Conservation (phyloP, 2,329 filamentous ascomycete genomes). For the Monilinia polystroma region DNA sequence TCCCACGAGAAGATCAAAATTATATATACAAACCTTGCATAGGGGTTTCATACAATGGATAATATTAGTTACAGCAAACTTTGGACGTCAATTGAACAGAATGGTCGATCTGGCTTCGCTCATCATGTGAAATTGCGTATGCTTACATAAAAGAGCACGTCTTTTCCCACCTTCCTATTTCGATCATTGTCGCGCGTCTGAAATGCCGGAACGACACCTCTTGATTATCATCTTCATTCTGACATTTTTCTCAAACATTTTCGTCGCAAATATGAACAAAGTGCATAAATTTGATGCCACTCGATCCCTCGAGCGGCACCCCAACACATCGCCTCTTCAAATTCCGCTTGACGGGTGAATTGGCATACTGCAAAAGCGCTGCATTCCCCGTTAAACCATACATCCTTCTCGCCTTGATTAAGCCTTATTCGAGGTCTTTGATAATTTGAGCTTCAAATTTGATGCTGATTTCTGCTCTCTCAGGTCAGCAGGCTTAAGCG, state of each 20-base stretch:
- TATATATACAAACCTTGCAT: background rate
- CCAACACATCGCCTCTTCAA: background rate
- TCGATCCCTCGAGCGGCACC: background rate
- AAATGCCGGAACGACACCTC: background rate
- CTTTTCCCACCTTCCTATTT: constrained; percentile 13
- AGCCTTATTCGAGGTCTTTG: too few relatives aligned
- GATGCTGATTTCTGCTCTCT: background rate
- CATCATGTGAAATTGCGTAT: constrained; percentile 3
- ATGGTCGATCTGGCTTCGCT: background rate
- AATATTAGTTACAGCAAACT: background rate
- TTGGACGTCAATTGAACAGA: background rate
- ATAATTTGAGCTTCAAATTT: background rate
- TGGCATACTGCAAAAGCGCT: background rate
- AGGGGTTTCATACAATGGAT: background rate
- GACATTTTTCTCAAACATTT: background rate
- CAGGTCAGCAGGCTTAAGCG: background rate
- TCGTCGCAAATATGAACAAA: background rate
- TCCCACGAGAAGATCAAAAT: too few relatives aligned
- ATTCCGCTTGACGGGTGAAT: background rate
- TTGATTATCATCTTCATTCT: background rate
- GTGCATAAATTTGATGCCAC: background rate
- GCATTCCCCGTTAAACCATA: background rate
- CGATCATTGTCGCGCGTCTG: background rate
- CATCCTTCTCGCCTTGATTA: background rate
- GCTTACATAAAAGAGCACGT: constrained; percentile 10